phyloP scores from a whole-genome alignment of 2,329 filamentous ascomycete species.

The Colletotrichum agaves region DNA sequence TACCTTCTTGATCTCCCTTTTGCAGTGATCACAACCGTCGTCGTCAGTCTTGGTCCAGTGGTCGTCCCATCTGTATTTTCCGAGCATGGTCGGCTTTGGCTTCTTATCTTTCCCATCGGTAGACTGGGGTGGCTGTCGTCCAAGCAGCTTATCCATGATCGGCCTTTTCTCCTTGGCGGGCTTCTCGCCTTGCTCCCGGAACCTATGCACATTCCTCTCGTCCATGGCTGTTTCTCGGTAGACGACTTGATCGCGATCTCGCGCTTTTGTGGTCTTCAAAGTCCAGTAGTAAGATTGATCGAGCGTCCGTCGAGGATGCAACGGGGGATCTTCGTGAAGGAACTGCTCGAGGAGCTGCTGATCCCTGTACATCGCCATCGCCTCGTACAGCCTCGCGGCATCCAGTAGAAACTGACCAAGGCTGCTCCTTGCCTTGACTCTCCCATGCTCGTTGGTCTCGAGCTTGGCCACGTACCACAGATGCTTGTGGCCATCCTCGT shows the following conservation, averaged over 20 bases:
- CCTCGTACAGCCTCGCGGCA: slow-evolving; percentile 49
- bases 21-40: slow-evolving; percentile 39
- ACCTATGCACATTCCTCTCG: slow-evolving; percentile 39
- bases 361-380: slow-evolving; percentile 49
- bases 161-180: slow-evolving; percentile 23
- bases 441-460: neutral
- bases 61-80: slow-evolving; percentile 29
- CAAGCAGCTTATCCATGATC: neutral
- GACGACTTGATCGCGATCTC: slow-evolving; percentile 56
- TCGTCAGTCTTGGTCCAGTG: slow-evolving; percentile 35
- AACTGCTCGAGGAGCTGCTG: slow-evolving; percentile 47
- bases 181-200: slow-evolving; percentile 10
- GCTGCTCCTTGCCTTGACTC: slow-evolving; percentile 19
- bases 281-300: slow-evolving; percentile 59
- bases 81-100: neutral
- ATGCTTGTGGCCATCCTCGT: slow-evolving; percentile 10
- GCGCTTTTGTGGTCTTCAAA: slow-evolving; percentile 49
- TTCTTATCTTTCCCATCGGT: neutral
- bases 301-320: slow-evolving; percentile 57
- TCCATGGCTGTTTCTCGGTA: slow-evolving; percentile 49
- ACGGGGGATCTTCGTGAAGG: slow-evolving; percentile 47
- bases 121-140: too few relatives aligned
- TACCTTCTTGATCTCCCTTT: slow-evolving; percentile 25
- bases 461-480: slow-evolving; percentile 38
- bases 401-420: slow-evolving; percentile 47